Evolutionary conservation across 75 land plant genomes (phyloP).

Genomic region (Sequoia sempervirens): DNA sequence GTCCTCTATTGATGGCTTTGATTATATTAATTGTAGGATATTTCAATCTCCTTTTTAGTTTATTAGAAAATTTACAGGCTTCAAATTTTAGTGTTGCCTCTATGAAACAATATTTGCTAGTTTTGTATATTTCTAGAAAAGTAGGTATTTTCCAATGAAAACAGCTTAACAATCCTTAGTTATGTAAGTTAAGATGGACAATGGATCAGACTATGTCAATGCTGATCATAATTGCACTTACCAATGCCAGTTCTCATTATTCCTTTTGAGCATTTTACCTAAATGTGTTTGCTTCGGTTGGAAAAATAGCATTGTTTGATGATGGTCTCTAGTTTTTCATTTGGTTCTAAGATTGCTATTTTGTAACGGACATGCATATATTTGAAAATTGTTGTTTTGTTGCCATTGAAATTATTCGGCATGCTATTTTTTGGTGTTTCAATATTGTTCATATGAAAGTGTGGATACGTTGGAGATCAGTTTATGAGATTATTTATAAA

Average conservation of each 20-base stretch:
- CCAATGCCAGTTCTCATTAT: neutral
- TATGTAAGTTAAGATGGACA: neutral
- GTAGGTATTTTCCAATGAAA: neutral
- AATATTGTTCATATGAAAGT: neutral
- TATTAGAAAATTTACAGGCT: neutral
- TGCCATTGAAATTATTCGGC: constrained; percentile 15
- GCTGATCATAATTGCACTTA: neutral
- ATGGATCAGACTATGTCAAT: neutral
- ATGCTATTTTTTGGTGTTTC: constrained; percentile 4
- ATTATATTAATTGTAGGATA: neutral
- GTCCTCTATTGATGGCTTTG: neutral
- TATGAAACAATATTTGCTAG: neutral
- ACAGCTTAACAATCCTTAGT: neutral
- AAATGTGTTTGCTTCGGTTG: neutral
- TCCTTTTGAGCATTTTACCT: neutral
- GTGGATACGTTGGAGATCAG: neutral
- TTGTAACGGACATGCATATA: neutral
- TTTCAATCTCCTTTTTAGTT: neutral
- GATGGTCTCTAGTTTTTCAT: neutral
- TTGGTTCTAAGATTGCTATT: neutral
- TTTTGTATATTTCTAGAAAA: neutral
- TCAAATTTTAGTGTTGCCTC: neutral
- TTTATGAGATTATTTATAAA: neutral
- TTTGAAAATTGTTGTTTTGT: neutral
- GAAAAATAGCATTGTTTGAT: neutral